Evolutionary conservation across 441 rosid genomes (phyloP), one percentile per base, ranked within the genome.

Genomic region (Capsella rubella): DNA sequence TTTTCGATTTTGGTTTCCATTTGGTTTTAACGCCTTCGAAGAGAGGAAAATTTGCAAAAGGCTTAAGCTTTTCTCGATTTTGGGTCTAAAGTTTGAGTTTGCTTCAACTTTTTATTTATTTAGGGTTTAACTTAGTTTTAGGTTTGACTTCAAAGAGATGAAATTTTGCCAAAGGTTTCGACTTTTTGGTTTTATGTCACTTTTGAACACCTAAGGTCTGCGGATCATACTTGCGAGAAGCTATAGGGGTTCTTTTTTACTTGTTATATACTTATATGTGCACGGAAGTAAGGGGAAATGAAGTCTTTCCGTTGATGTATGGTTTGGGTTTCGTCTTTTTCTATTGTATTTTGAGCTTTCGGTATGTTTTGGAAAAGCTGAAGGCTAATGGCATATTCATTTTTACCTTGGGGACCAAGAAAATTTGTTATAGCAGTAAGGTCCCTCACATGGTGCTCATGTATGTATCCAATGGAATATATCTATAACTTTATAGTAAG

Each of bases 381-480:
- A 67, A 67, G 39, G 40, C 32, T 42, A 61, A 25, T 49, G 74
- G 21, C 69, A 11, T 51, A 51, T 18, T 2, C 61, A 16, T 15
- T 52, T 39, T 12, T 51, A 8, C 16, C 75, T 51, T 61, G 60
- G 51, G 16, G 13, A 37, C 58, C 52, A 60, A 60, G 75, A 32
- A 56, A 8, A 29, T 43, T 56, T 56, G 57, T 61, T 51, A 9
- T 61, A 25, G 12, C 13, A 32, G 55, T 34, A 31, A 43, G 56
- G 7, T 50, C 39, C 5, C 37, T 52, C 50, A 37, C 15, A 37
- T 51, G 68, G 14, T 60, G 43, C 40, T 61, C 47, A 37, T 59
- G 18, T 67, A 3, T 39, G 51, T 68, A 60, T 60, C 55, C 50
- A 60, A 13, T 59, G 73, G 45, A 8, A 68, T n/a, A 27, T 51